phyloP scores from a whole-genome alignment of 2,329 filamentous ascomycete genomes.

The Dothideomycetidae sp. region DNA sequence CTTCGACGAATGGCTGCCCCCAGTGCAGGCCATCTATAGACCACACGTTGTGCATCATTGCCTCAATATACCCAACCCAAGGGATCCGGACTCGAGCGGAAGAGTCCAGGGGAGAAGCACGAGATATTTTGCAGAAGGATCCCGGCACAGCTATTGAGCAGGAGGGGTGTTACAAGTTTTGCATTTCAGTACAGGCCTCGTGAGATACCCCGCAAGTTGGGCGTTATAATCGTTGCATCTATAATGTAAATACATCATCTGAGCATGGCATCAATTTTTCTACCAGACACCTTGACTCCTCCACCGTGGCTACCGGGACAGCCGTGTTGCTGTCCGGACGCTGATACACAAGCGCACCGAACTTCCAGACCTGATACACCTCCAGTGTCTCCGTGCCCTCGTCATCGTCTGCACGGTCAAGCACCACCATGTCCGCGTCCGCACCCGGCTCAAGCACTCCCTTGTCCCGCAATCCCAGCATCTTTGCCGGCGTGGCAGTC shows the following conservation, averaged over 20 bases:
- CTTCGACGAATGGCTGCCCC: not conserved
- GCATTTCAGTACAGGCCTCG: no score
- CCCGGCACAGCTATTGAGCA: no score
- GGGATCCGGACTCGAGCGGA: slow-evolving; percentile 7
- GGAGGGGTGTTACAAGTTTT: no score
- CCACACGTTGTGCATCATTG: not conserved
- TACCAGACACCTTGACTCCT: no score
- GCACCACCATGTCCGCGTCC: slow-evolving; percentile 47
- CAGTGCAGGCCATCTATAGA: not conserved
- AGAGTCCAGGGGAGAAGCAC: slow-evolving; percentile 14
- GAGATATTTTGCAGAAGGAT: not conserved
- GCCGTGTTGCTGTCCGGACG: not conserved
- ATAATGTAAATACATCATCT: no score
- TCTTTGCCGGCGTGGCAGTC: slow-evolving; percentile 60
- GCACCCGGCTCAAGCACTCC: slow-evolving; percentile 38
- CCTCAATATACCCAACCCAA: not conserved
- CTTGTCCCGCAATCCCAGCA: slow-evolving; percentile 58
- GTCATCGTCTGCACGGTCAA: slow-evolving; percentile 36
- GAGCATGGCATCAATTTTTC: no score
- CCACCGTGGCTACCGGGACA: no score
- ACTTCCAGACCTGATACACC: slow-evolving; percentile 71
- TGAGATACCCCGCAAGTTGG: no score
- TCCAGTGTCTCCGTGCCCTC: slow-evolving; percentile 38
- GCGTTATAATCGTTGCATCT: no score
- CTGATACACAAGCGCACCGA: slow-evolving; percentile 43